Evolutionary conservation across 805 yeast species (phyloP), one percentile per base, ranked within the genome.

Genomic region (Ogataea salicorniae): DNA sequence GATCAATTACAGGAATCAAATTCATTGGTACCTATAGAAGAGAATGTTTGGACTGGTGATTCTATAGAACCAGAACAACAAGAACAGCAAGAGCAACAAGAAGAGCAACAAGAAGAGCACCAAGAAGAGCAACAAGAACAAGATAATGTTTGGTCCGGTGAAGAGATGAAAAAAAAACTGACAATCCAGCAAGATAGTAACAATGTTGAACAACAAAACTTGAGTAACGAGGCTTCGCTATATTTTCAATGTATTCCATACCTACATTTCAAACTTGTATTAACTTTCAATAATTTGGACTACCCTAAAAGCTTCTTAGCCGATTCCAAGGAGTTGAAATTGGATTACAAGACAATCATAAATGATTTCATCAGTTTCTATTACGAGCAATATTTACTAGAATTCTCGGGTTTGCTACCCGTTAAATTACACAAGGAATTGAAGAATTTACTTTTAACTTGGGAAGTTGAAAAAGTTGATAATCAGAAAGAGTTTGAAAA

Each of bases 401-500:
- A 68, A 20, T 68, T 66, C 42, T 55, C 67, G 1, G 66, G 60
- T 29, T 55, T 56, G 41, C 52, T 68, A 15, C 71, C 72, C 9
- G 53, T 47, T 31, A 69, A 65, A 50, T 65, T 69, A 39, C 62
- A 65, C 43, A 45, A 48, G 13, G 58, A 69, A 4, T 45, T 67
- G 41, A 47, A 54, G 6, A 47, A 48, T n/a, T 42, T 67, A 16
- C 65, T 72, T 29, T 62, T 67, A 15, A 67, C 69, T 38, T 74
- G 79, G 67, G 73, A 73, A 42, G 60, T 61, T 15, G 60, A 59
- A 20, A 63, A 65, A 41, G 47, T 52, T 9, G 55, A 69, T 8
- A 69, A 69, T 49, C 74, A 75, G 46, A 64, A 67, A n/a, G 48
- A 58, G 23, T 50, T 71, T 39, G 73, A 72, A 29, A 69, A 62